Base-by-base conservation (phyloP, 176 grass and related monocot species). In the Olyra latifolia region DNA sequence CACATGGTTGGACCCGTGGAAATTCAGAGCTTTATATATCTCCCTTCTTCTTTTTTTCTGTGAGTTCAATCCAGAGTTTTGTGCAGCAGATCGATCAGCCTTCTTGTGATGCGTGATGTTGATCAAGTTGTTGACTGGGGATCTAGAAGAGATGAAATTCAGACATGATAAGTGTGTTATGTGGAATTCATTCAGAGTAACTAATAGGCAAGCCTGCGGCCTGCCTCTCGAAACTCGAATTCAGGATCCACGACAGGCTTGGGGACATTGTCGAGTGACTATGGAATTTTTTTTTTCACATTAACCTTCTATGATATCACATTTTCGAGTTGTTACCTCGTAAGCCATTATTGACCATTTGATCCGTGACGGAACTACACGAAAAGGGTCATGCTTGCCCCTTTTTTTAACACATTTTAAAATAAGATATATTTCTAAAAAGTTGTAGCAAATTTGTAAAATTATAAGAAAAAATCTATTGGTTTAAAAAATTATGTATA, bases 1-100 rank as follows among this genome's bases (percentile, higher is more conserved):
- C 66, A 61, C 79, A 72, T 71, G 66, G 24, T 16, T 81, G 27
- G 66, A 71, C 66, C 3, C 1, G 7, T 38, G 41, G 30, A 81
- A 61, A 71, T 60, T 38, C 61, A 7, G 42, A 7, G 10, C 4
- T 13, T 0, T 13, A 7, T 2, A 35, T 35, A 4, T 27, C 14
- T 16, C 41, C 13, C 10, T 49, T 0, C 19, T 6, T 0, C 6
- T 19, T 20, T 8, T n/a, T n/a, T 54, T 35, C 1, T 53, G 50
- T n/a, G 19, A 54, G 20, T 17, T 17, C 17, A n/a, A 54, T 69
- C 24, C 41, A 27, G 22, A 27, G 40, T 45, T 10, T 24, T 12
- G 3, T 57, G 55, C 55, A 57, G 10, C 55, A 11, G 22, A 57
- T 11, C 59, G 0, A 30, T 29, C 32, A 35, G 32, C 32, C 59